Percentiles rank a stretch among this genome's conserved stretches.
Conservation (phyloP, 371 early-diverging fungal genomes). For the Circinella umbellata region DNA sequence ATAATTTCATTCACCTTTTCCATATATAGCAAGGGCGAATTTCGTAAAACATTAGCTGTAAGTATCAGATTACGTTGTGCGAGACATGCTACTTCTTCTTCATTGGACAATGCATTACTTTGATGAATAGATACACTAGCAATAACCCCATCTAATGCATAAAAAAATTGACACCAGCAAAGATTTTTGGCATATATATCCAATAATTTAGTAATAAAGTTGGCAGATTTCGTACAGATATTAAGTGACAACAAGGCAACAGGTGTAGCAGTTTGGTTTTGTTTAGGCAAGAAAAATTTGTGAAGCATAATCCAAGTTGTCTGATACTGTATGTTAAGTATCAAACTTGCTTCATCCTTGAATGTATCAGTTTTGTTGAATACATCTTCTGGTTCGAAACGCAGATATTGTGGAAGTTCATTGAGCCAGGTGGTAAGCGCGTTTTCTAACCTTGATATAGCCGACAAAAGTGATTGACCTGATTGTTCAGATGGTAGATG, state of each 20-base stretch:
- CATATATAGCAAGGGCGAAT: slow-evolving; percentile 58
- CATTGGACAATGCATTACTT: slow-evolving; percentile 48
- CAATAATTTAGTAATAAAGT: slow-evolving; percentile 50
- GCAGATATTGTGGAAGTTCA: slow-evolving; percentile 47
- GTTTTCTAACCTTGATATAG: slow-evolving; percentile 61
- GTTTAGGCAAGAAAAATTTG: slow-evolving; percentile 54
- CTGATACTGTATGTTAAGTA: slow-evolving; percentile 50
- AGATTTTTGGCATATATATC: slow-evolving; percentile 43
- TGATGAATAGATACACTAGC: slow-evolving; percentile 57
- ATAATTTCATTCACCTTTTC: slow-evolving; percentile 55
- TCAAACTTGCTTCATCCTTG: slow-evolving; percentile 44
- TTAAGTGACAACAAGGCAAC: slow-evolving; percentile 40
- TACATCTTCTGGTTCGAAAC: slow-evolving; percentile 32
- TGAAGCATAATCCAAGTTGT: slow-evolving; percentile 59
- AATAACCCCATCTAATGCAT: slow-evolving; percentile 53
- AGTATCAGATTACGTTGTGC: slow-evolving; percentile 52
- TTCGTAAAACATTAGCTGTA: slow-evolving; percentile 44
- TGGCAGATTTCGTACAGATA: slow-evolving; percentile 43
- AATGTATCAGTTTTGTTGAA: slow-evolving; percentile 50
- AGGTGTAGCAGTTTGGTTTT: slow-evolving; percentile 44
- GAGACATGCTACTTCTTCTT: slow-evolving; percentile 43
- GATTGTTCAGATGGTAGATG: slow-evolving; percentile 55
- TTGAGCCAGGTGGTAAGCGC: slow-evolving; percentile 58
- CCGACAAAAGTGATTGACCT: slow-evolving; percentile 51
- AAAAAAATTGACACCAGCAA: slow-evolving; percentile 58